Evolutionary conservation across 2,329 filamentous ascomycete species (phyloP).

Genomic region (Fusarium staphyleae): DNA sequence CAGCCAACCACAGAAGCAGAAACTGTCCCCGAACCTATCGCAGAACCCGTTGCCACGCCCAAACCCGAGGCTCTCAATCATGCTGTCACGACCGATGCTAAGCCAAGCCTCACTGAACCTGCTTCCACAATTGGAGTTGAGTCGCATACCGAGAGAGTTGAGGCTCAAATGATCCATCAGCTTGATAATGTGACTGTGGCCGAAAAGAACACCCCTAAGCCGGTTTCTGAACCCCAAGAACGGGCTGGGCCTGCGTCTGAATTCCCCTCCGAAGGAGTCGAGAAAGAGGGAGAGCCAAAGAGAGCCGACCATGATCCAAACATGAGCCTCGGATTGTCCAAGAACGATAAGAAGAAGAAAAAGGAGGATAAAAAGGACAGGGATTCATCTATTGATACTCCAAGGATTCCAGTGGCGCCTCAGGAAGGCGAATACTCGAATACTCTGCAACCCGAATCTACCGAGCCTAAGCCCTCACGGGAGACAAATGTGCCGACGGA

Average conservation of each 20-base stretch:
- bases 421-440: slow-evolving; percentile 13
- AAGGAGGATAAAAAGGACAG: slow-evolving; percentile 27
- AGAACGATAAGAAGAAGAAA: slow-evolving; percentile 46
- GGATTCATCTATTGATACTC: neutral
- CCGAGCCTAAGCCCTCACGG: neutral
- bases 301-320: slow-evolving; percentile 12
- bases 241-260: neutral
- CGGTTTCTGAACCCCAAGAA: neutral
- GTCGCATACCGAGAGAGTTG: neutral
- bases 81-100: neutral
- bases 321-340: slow-evolving; percentile 18
- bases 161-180: neutral
- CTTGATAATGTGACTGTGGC: neutral
- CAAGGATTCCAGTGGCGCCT: slow-evolving; percentile 9
- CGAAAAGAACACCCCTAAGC: neutral
- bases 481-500: neutral
- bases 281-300: slow-evolving; percentile 6
- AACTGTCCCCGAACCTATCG: neutral
- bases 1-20: neutral
- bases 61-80: neutral
- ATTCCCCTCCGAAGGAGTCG: neutral
- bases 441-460: neutral
- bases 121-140: neutral
- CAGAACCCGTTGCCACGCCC: neutral
- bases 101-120: neutral